phyloP scores from a whole-genome alignment of 129 eudicot genomes.

The Centaurea solstitialis region DNA sequence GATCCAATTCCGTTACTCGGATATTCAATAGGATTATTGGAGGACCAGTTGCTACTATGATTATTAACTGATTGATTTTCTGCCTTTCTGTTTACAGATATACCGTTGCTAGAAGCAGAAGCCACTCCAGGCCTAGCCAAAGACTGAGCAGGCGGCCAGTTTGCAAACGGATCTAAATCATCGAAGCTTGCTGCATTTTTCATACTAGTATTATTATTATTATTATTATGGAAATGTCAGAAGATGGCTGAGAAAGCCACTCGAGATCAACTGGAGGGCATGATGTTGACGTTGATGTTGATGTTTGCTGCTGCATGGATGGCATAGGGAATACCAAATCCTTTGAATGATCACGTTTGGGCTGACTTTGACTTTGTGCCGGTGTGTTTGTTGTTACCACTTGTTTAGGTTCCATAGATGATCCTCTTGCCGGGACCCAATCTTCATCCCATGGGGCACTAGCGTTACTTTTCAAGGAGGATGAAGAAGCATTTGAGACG shows the following conservation, averaged over 20 bases:
- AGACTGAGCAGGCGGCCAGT: slow-evolving; percentile 90
- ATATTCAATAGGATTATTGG: slow-evolving; percentile 44
- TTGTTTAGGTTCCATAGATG: slow-evolving; percentile 41
- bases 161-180: slow-evolving; percentile 91
- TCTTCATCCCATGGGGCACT: slow-evolving; percentile 90
- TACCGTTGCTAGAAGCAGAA: slow-evolving; percentile 42
- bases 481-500: slow-evolving; percentile 37
- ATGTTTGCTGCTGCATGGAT: slow-evolving; percentile 46
- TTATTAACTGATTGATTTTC: slow-evolving; percentile 36
- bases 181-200: slow-evolving; percentile 47
- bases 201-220: background rate
- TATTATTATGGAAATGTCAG: slow-evolving; percentile 28
- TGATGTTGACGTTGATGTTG: slow-evolving; percentile 56
- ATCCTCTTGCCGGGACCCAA: slow-evolving; percentile 58
- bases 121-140: slow-evolving; percentile 38
- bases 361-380: slow-evolving; percentile 38
- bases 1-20: slow-evolving; percentile 45
- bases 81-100: slow-evolving; percentile 14
- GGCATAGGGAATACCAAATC: slow-evolving; percentile 37
- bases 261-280: slow-evolving; percentile 77
- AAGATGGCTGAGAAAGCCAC: slow-evolving; percentile 80
- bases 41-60: slow-evolving; percentile 41
- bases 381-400: slow-evolving; percentile 34
- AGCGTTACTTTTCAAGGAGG: slow-evolving; percentile 45
- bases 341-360: slow-evolving; percentile 21